Percentiles rank a stretch among this genome's conserved stretches.
phyloP scores from a whole-genome alignment of 345 rosid genomes.

The Garcia nutans region DNA sequence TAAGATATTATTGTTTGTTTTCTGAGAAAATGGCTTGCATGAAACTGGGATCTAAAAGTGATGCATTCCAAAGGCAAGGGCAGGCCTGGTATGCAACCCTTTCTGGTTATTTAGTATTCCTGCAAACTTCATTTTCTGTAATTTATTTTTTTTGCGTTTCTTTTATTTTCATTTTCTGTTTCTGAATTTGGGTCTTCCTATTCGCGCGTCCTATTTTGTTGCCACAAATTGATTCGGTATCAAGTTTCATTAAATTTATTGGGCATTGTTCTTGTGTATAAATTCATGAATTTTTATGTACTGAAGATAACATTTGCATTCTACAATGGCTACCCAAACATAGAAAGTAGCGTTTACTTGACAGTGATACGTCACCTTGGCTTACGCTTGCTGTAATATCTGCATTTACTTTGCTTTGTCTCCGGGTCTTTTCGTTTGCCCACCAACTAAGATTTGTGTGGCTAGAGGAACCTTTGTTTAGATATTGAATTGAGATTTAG shows the following conservation, averaged over 20 bases:
- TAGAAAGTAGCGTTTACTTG: conserved; percentile 8
- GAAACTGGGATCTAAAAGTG: conserved; percentile 91
- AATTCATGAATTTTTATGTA: background rate
- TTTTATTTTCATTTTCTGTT: background rate
- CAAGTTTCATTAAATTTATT: background rate
- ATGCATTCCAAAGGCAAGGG: conserved; percentile 92
- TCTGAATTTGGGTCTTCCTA: background rate
- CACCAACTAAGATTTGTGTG: conserved; percentile 4
- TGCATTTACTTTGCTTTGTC: background rate
- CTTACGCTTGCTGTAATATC: background rate
- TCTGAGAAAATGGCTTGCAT: conserved; percentile 68
- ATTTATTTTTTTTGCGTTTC: conserved; percentile 4
- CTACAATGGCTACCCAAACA: conserved; percentile 9
- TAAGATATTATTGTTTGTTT: conserved; percentile 18
- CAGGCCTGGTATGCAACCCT: conserved; percentile 78
- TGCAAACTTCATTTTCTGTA: background rate
- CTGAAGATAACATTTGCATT: background rate
- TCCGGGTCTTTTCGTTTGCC: background rate
- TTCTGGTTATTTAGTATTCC: background rate
- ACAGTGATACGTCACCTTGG: conserved; percentile 8
- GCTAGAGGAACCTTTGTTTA: background rate
- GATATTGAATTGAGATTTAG: conserved; percentile 1
- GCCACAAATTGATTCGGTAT: background rate
- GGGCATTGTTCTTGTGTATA: background rate
- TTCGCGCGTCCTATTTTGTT: conserved; percentile 2